Conservation (phyloP, 371 early-diverging fungal species). For the Synchytrium microbalum region DNA sequence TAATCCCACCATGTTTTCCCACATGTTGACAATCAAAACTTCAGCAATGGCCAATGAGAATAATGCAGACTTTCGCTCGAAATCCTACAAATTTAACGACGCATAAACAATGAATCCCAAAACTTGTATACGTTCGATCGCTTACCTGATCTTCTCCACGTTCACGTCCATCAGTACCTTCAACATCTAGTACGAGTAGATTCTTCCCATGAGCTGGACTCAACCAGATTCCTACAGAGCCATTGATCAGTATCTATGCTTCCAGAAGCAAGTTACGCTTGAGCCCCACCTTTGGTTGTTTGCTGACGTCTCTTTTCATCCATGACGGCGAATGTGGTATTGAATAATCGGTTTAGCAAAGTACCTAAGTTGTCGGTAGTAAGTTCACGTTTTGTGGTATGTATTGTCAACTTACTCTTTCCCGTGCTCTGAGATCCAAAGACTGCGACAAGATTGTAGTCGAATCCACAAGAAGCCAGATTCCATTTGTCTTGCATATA, state of each 20-base stretch:
- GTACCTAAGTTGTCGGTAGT: constrained; percentile 58
- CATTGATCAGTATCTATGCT: background rate
- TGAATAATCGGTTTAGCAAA: constrained; percentile 87
- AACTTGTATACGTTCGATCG: background rate
- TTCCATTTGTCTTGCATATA: constrained; percentile 77
- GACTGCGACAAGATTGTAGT: constrained; percentile 93
- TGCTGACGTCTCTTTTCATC: constrained; percentile 76
- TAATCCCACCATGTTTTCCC: constrained; percentile 96
- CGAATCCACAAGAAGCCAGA: constrained; percentile 79
- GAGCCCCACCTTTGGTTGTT: constrained; percentile 78
- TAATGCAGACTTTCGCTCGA: constrained; percentile 94
- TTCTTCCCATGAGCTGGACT: constrained; percentile 66
- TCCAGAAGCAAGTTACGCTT: background rate
- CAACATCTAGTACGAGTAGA: constrained; percentile 93
- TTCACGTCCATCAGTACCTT: constrained; percentile 97
- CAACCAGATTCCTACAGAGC: constrained; percentile 73
- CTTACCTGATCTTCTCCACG: constrained; percentile 93
- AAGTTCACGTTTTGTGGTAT: constrained; percentile 3
- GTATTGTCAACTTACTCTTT: constrained; percentile 64
- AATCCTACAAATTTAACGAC: constrained; percentile 63
- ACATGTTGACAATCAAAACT: constrained; percentile 93
- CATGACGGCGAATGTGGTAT: constrained; percentile 92
- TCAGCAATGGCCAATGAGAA: constrained; percentile 94
- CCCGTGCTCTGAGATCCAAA: constrained; percentile 98
- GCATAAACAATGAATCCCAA: background rate